Evolutionary conservation across 345 rosid genomes (phyloP), one percentile per base, ranked within the genome.

Genomic region (Carallia brachiata): DNA sequence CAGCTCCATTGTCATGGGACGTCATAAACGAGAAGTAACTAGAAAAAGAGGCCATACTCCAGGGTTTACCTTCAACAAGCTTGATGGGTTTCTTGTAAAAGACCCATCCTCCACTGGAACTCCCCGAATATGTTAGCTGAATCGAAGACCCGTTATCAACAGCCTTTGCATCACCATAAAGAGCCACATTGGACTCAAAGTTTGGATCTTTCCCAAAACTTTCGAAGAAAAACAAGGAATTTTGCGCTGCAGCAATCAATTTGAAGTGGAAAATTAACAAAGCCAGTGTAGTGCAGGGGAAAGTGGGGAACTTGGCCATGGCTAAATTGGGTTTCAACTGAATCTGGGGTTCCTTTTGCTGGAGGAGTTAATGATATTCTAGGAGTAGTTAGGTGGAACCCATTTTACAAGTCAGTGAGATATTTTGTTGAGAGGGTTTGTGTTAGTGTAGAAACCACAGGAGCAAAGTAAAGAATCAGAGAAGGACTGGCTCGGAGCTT

Each of bases 41-140:
- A 13, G 95, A 83, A 61, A 91, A 91, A 28, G 93, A 91, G 6
- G 77, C 68, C 69, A 70, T 72, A 27, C 59, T 84, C 61, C 40
- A 77, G 17, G 80, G 74, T 54, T 78, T 77, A 77, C 91, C 88
- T 72, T 80, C 79, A 30, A 78, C 75, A 31, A 72, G 78, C 82
- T 81, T 84, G 75, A 94, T 80, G 79, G 97, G 89, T 65, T 84
- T 84, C 88, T 82, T 85, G 65, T 80, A 87, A 78, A 83, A 61
- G 54, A 81, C 86, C 79, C 75, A 73, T 36, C 97, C 98, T 57
- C 79, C 80, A 23, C 83, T 83, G 9, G 66, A 77, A 76, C 80
- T 79, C 79, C 52, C 79, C 0, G 88, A 70, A 65, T 70, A 69
- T 53, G 88, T 83, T 55, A 94, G 90, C 77, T 84, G 95, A 78